phyloP scores from a whole-genome alignment of 306 rosid genomes.

The Inga leiocalycina region DNA sequence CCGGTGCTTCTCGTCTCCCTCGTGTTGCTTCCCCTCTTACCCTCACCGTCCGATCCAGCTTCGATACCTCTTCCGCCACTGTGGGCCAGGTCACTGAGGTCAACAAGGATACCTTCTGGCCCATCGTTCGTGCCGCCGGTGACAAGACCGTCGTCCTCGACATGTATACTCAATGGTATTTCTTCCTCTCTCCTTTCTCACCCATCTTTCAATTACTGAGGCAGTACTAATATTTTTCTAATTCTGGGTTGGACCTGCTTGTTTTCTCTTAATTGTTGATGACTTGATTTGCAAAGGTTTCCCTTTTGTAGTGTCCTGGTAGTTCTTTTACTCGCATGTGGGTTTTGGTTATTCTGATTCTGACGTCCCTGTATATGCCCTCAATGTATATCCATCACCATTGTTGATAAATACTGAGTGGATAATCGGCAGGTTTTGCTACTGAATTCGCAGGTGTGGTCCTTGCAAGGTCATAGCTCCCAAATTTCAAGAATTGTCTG shows the following conservation, averaged over 20 bases:
- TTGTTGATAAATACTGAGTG: conserved; percentile 5
- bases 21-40: background rate
- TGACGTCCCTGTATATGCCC: background rate
- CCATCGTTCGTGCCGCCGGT: conserved; percentile 89
- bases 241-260: too few species aligned
- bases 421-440: conserved; percentile 25
- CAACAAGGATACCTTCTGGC: conserved; percentile 94
- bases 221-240: background rate
- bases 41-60: conserved; percentile 57
- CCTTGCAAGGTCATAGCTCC: conserved; percentile 99
- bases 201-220: too few species aligned
- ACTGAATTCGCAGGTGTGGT: conserved; percentile 76
- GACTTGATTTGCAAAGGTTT: conserved; percentile 20
- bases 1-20: background rate
- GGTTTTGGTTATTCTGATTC: too few species aligned
- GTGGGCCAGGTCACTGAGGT: conserved; percentile 90
- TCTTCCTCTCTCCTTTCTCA: background rate
- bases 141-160: conserved; percentile 90
- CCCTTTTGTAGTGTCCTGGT: background rate
- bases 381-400: background rate
- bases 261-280: background rate
- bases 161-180: conserved; percentile 96
- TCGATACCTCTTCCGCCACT: conserved; percentile 67
- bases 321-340: background rate
- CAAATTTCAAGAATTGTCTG: conserved; percentile 65